Percentiles rank a stretch among this genome's conserved stretches.
Conservation (phyloP, 2,329 filamentous ascomycete species). For the Hysterium pulicare region DNA sequence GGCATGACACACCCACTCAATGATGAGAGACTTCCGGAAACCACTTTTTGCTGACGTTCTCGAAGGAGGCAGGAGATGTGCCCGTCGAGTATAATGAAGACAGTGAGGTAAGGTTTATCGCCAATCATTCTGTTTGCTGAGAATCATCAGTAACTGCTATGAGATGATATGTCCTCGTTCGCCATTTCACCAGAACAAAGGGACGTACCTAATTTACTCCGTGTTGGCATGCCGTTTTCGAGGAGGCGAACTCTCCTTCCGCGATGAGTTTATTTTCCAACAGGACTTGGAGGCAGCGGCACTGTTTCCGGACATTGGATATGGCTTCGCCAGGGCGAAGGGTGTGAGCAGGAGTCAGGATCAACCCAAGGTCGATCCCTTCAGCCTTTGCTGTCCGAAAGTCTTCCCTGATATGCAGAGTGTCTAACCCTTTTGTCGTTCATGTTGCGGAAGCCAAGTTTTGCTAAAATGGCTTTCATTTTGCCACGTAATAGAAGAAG, state of each 20-base stretch:
- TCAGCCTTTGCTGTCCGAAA: slow-evolving; percentile 83
- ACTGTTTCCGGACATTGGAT: slow-evolving; percentile 97
- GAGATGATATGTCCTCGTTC: no score
- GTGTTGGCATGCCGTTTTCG: slow-evolving; percentile 87
- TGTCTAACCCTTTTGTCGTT: slow-evolving; percentile 98
- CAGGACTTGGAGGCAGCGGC: slow-evolving; percentile 87
- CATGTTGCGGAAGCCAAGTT: slow-evolving; percentile 88
- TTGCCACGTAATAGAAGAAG: slow-evolving; percentile 97
- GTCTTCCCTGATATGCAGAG: slow-evolving; percentile 79
- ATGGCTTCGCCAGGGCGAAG: slow-evolving; percentile 91
- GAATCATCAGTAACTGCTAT: no score
- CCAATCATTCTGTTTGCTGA: no score
- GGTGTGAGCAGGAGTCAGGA: slow-evolving; percentile 92
- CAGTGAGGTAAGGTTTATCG: no score
- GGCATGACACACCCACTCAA: no score
- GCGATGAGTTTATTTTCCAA: slow-evolving; percentile 97
- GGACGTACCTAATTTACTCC: no score
- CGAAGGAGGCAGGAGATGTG: no score
- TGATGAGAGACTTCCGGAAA: no score
- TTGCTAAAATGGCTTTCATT: slow-evolving; percentile 96
- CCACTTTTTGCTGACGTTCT: no score
- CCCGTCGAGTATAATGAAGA: no score
- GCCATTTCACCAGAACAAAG: no score
- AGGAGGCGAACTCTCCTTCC: slow-evolving; percentile 89
- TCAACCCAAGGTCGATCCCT: slow-evolving; percentile 89